Base-by-base conservation (phyloP, 257 asterid genomes). In the Eustoma russellianum region DNA sequence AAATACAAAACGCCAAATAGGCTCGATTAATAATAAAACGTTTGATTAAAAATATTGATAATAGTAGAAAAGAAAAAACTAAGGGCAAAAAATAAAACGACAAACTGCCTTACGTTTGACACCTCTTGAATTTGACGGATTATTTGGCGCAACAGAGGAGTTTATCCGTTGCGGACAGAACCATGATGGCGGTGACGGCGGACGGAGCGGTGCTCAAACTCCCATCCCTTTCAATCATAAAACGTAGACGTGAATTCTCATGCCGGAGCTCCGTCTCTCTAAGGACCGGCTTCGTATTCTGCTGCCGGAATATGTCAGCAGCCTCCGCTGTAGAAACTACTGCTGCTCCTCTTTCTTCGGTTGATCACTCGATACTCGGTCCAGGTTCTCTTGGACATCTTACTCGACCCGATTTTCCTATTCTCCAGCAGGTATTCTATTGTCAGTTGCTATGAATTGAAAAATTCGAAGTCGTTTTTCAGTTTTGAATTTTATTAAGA, bases 321-420 rank as follows among this genome's bases (percentile, higher is more conserved):
- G 61, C 80, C 12, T 65, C 74, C 18, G 68, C 69, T 30, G 75
- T 57, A 11, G 69, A 40, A 30, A 38, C 63, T 56, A 17, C 56
- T 15, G 17, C 48, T 6, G 15, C 50, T 56, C 56, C 95, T 51
- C 66, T 76, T 19, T 69, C 78, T 56, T 16, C 83, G 33, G 80
- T 17, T 46, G 62, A 33, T 64, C 70, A 68, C 62, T 67, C 70
- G 38, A 80, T 67, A 28, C 76, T 77, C 33, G 89, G 83, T 15
- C 79, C 87, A 14, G 78, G 71, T 50, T 86, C 98, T 24, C 83
- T 91, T 50, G 95, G 94, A 0, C 75, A 83, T 70, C 62, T 65
- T 46, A 79, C 91, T 57, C 85, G 85, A 7, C 77, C 84, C 57
- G 94, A 85, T 67, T 92, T 92, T 57, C 98, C 98, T 16, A 88